Evolutionary conservation across 306 rosid genomes (phyloP).

Genomic region (Casuarina equisetifolia): DNA sequence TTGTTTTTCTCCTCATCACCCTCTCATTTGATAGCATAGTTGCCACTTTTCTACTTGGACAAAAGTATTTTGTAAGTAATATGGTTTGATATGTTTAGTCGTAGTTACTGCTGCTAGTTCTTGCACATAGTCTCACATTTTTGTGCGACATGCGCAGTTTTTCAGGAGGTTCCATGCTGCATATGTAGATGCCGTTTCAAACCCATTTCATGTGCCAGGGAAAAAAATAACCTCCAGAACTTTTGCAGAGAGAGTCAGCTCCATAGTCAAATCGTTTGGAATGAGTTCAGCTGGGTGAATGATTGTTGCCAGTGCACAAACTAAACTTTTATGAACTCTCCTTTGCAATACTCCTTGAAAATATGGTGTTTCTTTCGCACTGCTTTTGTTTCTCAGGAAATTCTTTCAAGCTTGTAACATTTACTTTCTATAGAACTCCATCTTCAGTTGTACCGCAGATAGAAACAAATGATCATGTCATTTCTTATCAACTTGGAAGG

Average conservation of each 20-base stretch:
- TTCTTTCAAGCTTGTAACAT: slow-evolving; percentile 4
- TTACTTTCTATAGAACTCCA: background rate
- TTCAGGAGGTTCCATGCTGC: slow-evolving; percentile 86
- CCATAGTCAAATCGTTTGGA: slow-evolving; percentile 91
- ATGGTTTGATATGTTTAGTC: background rate
- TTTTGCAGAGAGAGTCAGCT: slow-evolving; percentile 86
- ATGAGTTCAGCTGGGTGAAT: slow-evolving; percentile 60
- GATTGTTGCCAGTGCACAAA: slow-evolving; percentile 3
- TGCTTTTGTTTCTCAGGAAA: slow-evolving; percentile 6
- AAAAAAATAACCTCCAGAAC: slow-evolving; percentile 90
- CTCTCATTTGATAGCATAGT: slow-evolving; percentile 6
- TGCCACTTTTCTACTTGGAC: slow-evolving; percentile 6
- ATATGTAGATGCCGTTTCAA: slow-evolving; percentile 91
- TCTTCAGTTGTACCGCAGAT: background rate
- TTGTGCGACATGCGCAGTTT: slow-evolving; percentile 48
- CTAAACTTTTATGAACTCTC: background rate
- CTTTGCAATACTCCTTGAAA: slow-evolving; percentile 6
- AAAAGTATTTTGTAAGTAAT: background rate
- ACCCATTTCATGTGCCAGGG: slow-evolving; percentile 91
- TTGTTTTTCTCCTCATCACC: background rate
- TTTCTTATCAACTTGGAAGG: background rate
- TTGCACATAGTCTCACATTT: slow-evolving; percentile 19
- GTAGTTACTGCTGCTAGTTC: slow-evolving; percentile 15
- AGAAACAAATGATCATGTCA: background rate
- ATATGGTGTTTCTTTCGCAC: background rate